Evolutionary conservation across 192 early-diverging fungal genomes (phyloP).

Genomic region (Radiomyces spectabilis): DNA sequence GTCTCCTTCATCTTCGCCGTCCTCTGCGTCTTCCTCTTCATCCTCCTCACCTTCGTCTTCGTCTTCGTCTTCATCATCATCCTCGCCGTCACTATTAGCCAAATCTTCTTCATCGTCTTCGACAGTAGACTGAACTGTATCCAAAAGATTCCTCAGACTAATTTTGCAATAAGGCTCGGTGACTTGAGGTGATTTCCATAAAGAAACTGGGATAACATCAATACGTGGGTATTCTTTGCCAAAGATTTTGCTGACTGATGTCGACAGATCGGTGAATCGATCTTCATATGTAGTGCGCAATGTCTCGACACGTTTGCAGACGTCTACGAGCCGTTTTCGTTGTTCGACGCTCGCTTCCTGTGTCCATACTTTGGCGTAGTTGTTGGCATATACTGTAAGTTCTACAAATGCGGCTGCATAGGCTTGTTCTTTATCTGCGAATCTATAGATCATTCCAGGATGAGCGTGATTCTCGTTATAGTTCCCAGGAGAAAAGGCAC

Average conservation of each 20-base stretch:
- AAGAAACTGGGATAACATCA: neutral
- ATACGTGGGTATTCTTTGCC: neutral
- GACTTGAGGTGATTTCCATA: neutral
- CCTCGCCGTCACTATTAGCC: neutral
- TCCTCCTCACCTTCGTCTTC: neutral
- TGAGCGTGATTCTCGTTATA: neutral
- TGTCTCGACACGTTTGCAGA: neutral
- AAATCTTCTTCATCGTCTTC: slow-evolving; percentile 1
- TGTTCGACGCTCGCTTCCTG: too few species aligned
- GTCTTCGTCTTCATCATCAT: neutral
- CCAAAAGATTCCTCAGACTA: neutral
- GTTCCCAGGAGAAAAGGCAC: neutral
- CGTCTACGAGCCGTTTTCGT: neutral
- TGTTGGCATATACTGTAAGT: neutral
- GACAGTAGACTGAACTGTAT: too few species aligned
- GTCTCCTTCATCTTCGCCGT: neutral
- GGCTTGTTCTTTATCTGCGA: neutral
- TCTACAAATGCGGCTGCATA: neutral
- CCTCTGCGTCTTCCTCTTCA: neutral
- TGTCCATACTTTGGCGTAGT: neutral
- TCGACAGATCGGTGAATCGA: neutral
- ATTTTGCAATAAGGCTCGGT: neutral
- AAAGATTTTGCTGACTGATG: neutral
- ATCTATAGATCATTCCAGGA: neutral
- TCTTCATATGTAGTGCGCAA: neutral